These are phyloP conservation scores for Cladophialophora exuberans DNA, from an alignment of 2,329 filamentous ascomycete genomes.

Conservation along the genomic window DNA sequence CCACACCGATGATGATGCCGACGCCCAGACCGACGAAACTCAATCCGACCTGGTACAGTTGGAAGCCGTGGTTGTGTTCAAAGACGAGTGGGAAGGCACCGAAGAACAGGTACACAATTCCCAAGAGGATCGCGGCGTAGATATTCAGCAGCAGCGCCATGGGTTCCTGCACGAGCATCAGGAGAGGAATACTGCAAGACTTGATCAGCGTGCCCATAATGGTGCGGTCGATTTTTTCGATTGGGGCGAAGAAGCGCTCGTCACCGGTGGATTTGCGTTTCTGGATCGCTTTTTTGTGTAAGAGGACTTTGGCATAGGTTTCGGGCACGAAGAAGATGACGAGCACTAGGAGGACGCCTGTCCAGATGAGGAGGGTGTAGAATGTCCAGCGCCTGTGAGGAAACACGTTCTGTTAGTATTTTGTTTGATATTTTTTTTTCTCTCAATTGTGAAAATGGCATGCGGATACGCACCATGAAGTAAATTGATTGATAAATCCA, in stretches of 20 bases:
- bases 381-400: conserved; percentile 71
- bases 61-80: conserved; percentile 50
- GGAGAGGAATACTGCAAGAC: conserved; percentile 67
- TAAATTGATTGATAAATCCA: conserved; percentile 69
- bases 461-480: conserved; percentile 46
- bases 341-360: conserved; percentile 63
- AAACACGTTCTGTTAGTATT: background rate
- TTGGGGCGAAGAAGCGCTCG: conserved; percentile 70
- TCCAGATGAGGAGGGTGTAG: conserved; percentile 84
- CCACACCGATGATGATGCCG: conserved; percentile 48
- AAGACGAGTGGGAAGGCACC: conserved; percentile 86
- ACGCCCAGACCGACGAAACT: conserved; percentile 52
- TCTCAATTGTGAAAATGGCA: too few relatives aligned
- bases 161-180: conserved; percentile 78
- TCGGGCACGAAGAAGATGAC: conserved; percentile 79
- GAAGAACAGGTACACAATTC: conserved; percentile 88
- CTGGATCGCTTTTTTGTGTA: conserved; percentile 76
- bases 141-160: conserved; percentile 85
- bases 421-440: conserved; percentile 16
- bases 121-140: conserved; percentile 81
- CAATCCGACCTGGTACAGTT: conserved; percentile 34
- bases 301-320: conserved; percentile 74
- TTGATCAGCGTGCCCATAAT: conserved; percentile 63
- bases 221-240: conserved; percentile 72
- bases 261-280: conserved; percentile 75